Conservation (phyloP, 139 green algal species). For the Micromonas commoda region DNA sequence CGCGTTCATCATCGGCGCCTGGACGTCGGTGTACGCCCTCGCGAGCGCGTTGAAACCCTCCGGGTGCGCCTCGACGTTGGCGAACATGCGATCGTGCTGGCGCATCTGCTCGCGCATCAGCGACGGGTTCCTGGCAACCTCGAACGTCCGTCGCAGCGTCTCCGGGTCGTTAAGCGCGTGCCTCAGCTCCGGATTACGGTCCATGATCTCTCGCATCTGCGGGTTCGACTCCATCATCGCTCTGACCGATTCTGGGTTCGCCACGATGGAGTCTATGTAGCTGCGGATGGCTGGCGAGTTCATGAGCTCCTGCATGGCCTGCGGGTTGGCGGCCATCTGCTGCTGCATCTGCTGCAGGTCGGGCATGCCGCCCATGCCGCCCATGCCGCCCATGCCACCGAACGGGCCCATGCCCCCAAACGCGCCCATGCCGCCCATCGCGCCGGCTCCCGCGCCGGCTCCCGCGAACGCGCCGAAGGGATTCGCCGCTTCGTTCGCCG, state of each 20-base stretch:
- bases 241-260: not conserved
- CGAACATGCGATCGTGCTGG: conserved; percentile 62
- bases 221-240: conserved; percentile 16
- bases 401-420: conserved; percentile 32
- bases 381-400: conserved; percentile 29
- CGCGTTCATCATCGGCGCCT: conserved; percentile 78
- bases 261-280: not conserved
- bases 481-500: not conserved
- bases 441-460: not conserved
- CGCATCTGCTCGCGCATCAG: conserved; percentile 93
- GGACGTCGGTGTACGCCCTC: conserved; percentile 78
- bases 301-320: conserved; percentile 61
- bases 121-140: conserved; percentile 74
- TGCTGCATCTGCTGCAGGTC: conserved; percentile 33
- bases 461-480: not conserved
- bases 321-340: conserved; percentile 42
- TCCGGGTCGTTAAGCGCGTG: conserved; percentile 83
- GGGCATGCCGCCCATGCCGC: conserved; percentile 1
- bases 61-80: conserved; percentile 88
- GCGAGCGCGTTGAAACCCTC: conserved; percentile 93
- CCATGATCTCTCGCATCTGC: conserved; percentile 58
- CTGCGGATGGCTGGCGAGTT: conserved; percentile 48
- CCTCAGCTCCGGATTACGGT: conserved; percentile 81
- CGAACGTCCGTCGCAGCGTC: conserved; percentile 69
- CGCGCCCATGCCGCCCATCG: conserved; percentile 4